Percentiles rank a stretch among this genome's conserved stretches.
Conservation (phyloP, 495 filamentous ascomycete species). For the Penicillium manginii region DNA sequence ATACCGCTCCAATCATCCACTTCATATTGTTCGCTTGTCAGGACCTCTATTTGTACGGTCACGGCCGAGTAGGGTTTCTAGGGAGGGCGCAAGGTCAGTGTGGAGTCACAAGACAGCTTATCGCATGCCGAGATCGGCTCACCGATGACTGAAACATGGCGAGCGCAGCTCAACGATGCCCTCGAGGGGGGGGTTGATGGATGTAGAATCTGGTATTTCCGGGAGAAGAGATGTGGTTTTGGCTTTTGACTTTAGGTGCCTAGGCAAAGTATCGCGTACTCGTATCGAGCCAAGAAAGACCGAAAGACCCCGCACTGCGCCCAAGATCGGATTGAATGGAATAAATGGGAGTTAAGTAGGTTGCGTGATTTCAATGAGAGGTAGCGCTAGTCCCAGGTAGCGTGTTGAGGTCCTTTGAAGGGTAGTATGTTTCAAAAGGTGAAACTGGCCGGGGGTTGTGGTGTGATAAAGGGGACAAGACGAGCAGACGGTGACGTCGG, state of each 20-base stretch:
- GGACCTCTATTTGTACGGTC: slow-evolving; percentile 88
- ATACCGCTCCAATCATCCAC: slow-evolving; percentile 91
- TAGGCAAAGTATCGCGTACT: background rate
- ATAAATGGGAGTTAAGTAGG: background rate
- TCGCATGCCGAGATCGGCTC: slow-evolving; percentile 21
- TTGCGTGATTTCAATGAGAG: background rate
- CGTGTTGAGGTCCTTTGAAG: background rate
- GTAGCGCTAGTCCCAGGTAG: background rate
- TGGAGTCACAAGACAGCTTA: slow-evolving; percentile 17
- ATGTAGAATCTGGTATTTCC: background rate
- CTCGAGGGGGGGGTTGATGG: background rate
- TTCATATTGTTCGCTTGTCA: slow-evolving; percentile 87
- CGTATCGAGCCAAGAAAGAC: background rate
- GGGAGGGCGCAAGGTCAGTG: background rate
- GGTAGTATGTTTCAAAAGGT: background rate
- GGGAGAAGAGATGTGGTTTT: background rate
- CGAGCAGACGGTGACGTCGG: slow-evolving; percentile 27
- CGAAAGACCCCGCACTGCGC: background rate
- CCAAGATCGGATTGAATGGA: background rate
- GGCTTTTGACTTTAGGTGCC: background rate
- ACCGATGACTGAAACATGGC: slow-evolving; percentile 48
- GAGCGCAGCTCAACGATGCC: background rate
- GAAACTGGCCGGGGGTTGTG: slow-evolving; percentile 1
- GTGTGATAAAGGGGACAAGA: slow-evolving; percentile 11
- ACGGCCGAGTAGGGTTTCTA: slow-evolving; percentile 93